A percentile compares a stretch with the other conserved stretches of the same genome.
phyloP scores from a whole-genome alignment of 805 yeast genomes.

The Blastobotrys chiropterorum region DNA sequence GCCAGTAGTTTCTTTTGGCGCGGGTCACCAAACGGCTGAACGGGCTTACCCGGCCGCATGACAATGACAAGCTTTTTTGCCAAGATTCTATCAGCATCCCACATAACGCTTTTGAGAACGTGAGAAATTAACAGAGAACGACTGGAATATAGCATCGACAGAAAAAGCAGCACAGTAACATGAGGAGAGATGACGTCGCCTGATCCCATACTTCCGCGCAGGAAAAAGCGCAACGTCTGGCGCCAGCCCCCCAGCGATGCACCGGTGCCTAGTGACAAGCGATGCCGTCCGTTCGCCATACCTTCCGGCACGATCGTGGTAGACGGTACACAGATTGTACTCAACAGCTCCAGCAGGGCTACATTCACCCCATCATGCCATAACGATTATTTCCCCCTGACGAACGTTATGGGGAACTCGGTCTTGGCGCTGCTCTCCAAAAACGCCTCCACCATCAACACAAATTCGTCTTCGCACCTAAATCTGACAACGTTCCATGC shows the following conservation, averaged over 20 bases:
- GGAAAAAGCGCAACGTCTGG: slow-evolving; percentile 3
- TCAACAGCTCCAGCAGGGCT: not conserved
- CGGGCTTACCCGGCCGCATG: not conserved
- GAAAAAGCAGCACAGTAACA: not conserved
- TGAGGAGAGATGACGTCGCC: not conserved
- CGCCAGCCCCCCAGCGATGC: not conserved
- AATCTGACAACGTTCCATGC: not conserved
- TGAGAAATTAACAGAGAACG: not conserved
- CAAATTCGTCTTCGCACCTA: not conserved
- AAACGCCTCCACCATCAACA: not conserved
- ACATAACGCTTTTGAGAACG: not conserved
- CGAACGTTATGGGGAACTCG: not conserved
- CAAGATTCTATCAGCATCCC: not conserved
- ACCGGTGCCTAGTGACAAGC: not conserved
- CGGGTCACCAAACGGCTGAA: not conserved
- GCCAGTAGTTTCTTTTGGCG: not conserved
- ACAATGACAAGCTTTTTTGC: slow-evolving; percentile 5
- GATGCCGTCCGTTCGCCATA: slow-evolving; percentile 1
- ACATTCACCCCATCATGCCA: slow-evolving; percentile 6
- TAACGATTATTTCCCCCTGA: slow-evolving; percentile 1
- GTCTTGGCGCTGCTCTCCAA: not conserved
- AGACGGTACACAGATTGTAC: not conserved
- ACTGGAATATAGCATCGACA: not conserved
- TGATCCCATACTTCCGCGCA: not conserved
- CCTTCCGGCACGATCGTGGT: slow-evolving; percentile 6